Conservation (phyloP, 768 basidiomycete species). For the Infundibulicybe gibba region DNA sequence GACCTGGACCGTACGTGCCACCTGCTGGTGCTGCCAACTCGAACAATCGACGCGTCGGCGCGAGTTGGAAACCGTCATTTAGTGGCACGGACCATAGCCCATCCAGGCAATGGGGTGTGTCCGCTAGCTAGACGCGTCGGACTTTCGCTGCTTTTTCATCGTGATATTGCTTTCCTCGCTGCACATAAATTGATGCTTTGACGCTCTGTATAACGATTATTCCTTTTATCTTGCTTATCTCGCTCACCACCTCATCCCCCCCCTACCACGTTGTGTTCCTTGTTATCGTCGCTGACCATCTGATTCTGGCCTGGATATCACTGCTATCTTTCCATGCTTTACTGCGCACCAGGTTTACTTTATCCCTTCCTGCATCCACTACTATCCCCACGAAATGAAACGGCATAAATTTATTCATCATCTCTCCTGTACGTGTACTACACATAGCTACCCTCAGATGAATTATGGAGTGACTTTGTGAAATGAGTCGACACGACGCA, state of each 20-base stretch:
- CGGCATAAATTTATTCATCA: too few relatives aligned
- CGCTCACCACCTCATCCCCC: not conserved
- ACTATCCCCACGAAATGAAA: too few relatives aligned
- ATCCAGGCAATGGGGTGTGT: constrained; percentile 21
- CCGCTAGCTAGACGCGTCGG: constrained; percentile 8
- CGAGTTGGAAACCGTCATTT: constrained; percentile 38
- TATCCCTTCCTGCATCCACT: too few relatives aligned
- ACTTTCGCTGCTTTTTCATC: not conserved
- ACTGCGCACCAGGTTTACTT: too few relatives aligned
- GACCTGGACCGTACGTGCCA: constrained; percentile 36
- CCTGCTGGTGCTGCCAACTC: constrained; percentile 51
- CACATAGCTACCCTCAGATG: too few relatives aligned
- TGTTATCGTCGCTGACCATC: constrained; percentile 43
- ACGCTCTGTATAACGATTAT: not conserved
- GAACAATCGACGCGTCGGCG: constrained; percentile 51
- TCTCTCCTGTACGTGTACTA: too few relatives aligned
- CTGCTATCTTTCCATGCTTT: too few relatives aligned
- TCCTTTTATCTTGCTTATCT: not conserved
- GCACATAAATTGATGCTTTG: constrained; percentile 1
- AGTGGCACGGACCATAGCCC: constrained; percentile 23
- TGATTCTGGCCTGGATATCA: too few relatives aligned
- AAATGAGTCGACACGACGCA: too few relatives aligned
- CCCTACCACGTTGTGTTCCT: constrained; percentile 1
- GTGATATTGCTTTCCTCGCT: constrained; percentile 3
- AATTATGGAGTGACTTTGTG: too few relatives aligned